phyloP scores from a whole-genome alignment of 2,329 filamentous ascomycete genomes.

The Xylariaceae sp. region DNA sequence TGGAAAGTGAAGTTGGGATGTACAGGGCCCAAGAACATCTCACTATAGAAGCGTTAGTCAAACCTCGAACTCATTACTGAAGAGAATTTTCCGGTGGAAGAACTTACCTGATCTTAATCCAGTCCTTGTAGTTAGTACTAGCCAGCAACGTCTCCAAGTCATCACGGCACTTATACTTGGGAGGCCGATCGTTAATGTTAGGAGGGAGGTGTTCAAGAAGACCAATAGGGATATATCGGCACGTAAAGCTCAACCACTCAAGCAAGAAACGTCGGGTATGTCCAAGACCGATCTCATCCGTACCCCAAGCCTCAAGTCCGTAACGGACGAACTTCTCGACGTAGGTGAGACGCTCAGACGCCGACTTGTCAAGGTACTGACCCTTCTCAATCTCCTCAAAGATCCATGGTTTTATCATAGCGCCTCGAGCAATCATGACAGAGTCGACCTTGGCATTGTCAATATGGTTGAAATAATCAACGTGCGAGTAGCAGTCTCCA shows the following conservation, averaged over 20 bases:
- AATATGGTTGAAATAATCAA: slow-evolving; percentile 77
- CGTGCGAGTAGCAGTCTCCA: slow-evolving; percentile 90
- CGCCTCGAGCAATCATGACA: slow-evolving; percentile 96
- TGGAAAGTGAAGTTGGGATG: slow-evolving; percentile 89
- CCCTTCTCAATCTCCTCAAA: slow-evolving; percentile 92
- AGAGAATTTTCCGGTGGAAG: neutral
- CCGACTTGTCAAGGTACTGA: slow-evolving; percentile 94
- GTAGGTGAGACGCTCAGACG: slow-evolving; percentile 76
- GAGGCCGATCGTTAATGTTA: slow-evolving; percentile 81
- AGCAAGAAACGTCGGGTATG: slow-evolving; percentile 87
- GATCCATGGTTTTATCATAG: slow-evolving; percentile 95
- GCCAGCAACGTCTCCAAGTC: slow-evolving; percentile 91
- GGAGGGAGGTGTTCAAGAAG: slow-evolving; percentile 85
- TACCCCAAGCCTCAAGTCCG: slow-evolving; percentile 91
- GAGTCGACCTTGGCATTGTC: slow-evolving; percentile 75
- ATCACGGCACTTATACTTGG: slow-evolving; percentile 74
- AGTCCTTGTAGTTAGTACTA: slow-evolving; percentile 90
- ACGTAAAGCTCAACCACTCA: slow-evolving; percentile 91
- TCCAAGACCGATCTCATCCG: slow-evolving; percentile 88
- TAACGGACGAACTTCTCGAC: slow-evolving; percentile 87
- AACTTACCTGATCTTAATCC: slow-evolving; percentile 93
- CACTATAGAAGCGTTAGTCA: slow-evolving; percentile 47
- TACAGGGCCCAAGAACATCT: slow-evolving; percentile 94
- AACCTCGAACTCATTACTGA: neutral
- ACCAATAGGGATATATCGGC: slow-evolving; percentile 86